Base-by-base conservation (phyloP, 2,329 filamentous ascomycete genomes). In the Colletotrichum nymphaeae region DNA sequence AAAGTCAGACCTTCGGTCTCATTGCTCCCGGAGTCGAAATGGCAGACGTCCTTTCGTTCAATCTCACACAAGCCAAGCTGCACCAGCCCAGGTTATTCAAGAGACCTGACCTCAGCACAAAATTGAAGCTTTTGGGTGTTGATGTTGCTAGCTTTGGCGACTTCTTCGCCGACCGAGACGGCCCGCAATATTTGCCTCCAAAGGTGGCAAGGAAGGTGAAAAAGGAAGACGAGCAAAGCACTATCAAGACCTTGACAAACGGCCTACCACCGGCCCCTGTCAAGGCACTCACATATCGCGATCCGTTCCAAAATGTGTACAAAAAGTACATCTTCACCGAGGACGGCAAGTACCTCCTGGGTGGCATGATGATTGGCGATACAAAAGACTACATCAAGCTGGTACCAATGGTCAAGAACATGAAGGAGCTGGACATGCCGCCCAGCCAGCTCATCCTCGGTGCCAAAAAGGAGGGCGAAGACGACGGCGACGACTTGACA, bases 311-410 rank as follows among this genome's bases (percentile, higher is more conserved):
- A 69, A 92, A 94, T 60, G 91, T 98, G 1, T 98, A 98, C 85
- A 98, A 98, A 82, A 98, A 98, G 80, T 98, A 97, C 81, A 85
- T 98, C 12, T 98, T 98, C 79, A 97, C 95, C 0, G 86, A 92
- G 79, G 95, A 98, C 79, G 95, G 95, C 30, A 97, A 97, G 81
- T 96, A 96, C 78, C 86, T 98, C 1, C 89, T 98, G 0, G 95
- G 95, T n/a, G 95, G 95, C 4, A 98, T 98, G 94, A 97, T 98
- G 94, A 97, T 98, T 74, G 95, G 95, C 52, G 95, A 98, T 78
- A 97, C 94, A 0, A 93, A 90, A 75, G 95, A 98, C 84, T 98
- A 97, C 79, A 90, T 97, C 83, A 97, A 96, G 81, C 85, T 98
- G 26, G 94, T 97, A 1, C 93, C 94, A 1, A 91, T 97, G 87